These are phyloP conservation scores for Fusarium nygamai DNA, from an alignment of 2,329 filamentous ascomycete species.

Conservation along the genomic window DNA sequence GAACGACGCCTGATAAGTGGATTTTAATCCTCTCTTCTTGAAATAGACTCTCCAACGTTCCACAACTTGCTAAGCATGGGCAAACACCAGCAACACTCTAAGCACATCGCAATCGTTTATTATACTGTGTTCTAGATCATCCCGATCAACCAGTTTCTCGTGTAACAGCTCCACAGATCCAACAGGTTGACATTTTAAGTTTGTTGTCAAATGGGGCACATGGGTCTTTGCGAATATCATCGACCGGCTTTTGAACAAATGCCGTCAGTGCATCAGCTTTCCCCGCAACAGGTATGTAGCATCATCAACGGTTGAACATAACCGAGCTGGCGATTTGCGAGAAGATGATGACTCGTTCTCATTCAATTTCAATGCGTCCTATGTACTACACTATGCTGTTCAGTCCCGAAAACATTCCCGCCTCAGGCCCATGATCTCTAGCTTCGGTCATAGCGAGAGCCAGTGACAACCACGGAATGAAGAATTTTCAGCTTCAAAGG, in stretches of 20 bases:
- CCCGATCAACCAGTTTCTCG: background rate
- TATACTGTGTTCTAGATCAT: background rate
- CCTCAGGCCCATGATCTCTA: background rate
- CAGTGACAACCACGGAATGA: constrained; percentile 3
- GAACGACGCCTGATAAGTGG: background rate
- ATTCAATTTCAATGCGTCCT: background rate
- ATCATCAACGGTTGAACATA: constrained; percentile 1
- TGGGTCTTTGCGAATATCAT: constrained; percentile 2
- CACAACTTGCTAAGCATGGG: background rate
- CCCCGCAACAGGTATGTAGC: constrained; percentile 20
- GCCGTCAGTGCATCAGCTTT: constrained; percentile 1
- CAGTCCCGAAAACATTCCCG: constrained; percentile 4
- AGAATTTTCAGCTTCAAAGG: constrained; percentile 30
- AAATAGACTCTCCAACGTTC: background rate
- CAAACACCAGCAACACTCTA: background rate
- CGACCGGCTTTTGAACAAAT: background rate
- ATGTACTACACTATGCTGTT: background rate
- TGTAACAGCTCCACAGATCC: background rate
- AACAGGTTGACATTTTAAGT: background rate
- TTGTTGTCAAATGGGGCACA: background rate
- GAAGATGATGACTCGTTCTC: constrained; percentile 15
- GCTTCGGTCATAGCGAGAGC: constrained; percentile 26
- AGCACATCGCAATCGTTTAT: background rate
- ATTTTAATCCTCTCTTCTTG: background rate
- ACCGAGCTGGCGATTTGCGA: background rate